A percentile compares a stretch with the other conserved stretches of the same genome.
Evolutionary conservation across 331 rosid species (phyloP).

Genomic region (Quercus phellos): DNA sequence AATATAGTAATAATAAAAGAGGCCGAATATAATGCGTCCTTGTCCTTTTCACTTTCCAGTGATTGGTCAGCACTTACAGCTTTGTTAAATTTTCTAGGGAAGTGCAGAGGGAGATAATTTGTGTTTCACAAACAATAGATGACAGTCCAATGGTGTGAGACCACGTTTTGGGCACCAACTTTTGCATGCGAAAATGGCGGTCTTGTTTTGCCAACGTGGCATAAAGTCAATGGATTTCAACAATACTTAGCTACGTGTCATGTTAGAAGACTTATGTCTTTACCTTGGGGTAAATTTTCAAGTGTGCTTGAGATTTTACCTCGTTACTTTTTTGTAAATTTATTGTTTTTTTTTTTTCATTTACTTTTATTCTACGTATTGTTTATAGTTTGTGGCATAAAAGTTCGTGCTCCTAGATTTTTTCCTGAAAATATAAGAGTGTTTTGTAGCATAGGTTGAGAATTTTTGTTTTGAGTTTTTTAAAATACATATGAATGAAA

Average conservation of each 20-base stretch:
- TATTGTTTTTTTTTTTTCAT: accelerated
- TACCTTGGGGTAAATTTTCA: no score
- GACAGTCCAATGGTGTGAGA: background rate
- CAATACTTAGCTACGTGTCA: background rate
- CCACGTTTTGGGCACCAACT: background rate
- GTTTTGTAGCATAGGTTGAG: accelerated
- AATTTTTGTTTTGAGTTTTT: no score
- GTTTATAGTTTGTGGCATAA: no score
- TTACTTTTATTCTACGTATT: no score
- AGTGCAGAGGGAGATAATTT: background rate
- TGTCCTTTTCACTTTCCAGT: conserved; percentile 30
- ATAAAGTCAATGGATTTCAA: background rate
- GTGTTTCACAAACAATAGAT: background rate
- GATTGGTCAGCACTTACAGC: conserved; percentile 1
- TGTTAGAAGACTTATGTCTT: no score
- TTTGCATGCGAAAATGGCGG: background rate
- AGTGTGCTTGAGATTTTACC: no score
- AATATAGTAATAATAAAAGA: background rate
- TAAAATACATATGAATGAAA: no score
- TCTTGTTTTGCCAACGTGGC: background rate
- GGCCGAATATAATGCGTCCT: conserved; percentile 26
- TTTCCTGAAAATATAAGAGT: no score
- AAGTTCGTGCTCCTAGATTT: no score
- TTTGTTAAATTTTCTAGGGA: background rate
- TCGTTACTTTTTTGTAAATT: accelerated